These are phyloP conservation scores for Russula sp. DNA, from an alignment of 768 basidiomycete species.

Conservation along the genomic window DNA sequence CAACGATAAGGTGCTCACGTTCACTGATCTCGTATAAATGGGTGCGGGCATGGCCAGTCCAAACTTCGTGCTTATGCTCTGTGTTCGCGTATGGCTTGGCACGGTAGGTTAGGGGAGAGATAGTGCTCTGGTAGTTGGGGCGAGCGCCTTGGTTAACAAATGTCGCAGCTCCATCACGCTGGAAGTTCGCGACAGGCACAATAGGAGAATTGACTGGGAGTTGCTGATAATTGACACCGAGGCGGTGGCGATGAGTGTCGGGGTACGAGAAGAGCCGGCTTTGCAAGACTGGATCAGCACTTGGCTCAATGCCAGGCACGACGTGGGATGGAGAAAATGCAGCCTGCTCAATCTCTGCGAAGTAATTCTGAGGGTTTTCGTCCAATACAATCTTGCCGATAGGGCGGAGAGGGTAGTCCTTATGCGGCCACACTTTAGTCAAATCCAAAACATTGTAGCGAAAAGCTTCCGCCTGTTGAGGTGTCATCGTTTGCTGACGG, in stretches of 20 bases:
- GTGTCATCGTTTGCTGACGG: constrained; percentile 82
- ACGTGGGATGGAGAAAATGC: constrained; percentile 89
- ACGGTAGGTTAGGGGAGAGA: constrained; percentile 63
- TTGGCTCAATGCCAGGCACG: constrained; percentile 83
- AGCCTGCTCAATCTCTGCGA: constrained; percentile 89
- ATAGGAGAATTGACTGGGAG: constrained; percentile 82
- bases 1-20: constrained; percentile 40
- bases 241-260: constrained; percentile 80
- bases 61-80: constrained; percentile 58
- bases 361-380: constrained; percentile 79
- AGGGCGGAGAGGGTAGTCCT: constrained; percentile 79
- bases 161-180: constrained; percentile 69
- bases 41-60: constrained; percentile 59
- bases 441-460: constrained; percentile 87
- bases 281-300: constrained; percentile 78
- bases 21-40: constrained; percentile 73
- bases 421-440: constrained; percentile 89
- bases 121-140: constrained; percentile 82
- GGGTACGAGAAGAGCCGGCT: constrained; percentile 91
- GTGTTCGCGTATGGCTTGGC: constrained; percentile 33
- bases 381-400: constrained; percentile 81
- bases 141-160: constrained; percentile 74
- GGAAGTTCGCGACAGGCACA: constrained; percentile 78
- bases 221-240: constrained; percentile 75
- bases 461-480: constrained; percentile 84